Percentiles rank a stretch among this genome's conserved stretches.
phyloP scores from a whole-genome alignment of 768 basidiomycete species.

The Russula sp. region DNA sequence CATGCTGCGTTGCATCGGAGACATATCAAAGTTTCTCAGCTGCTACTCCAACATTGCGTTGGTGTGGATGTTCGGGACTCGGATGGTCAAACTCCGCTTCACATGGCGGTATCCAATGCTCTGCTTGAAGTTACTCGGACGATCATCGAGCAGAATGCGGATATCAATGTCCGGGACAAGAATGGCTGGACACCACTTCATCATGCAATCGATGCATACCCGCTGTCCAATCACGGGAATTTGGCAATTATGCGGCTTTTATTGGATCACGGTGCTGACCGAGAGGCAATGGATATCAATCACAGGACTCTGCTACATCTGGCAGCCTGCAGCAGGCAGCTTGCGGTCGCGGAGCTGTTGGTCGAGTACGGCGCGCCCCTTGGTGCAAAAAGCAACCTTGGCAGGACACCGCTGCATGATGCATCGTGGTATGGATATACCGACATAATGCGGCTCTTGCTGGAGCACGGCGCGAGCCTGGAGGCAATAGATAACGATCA shows the following conservation, averaged over 20 bases:
- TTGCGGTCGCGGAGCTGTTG: not conserved
- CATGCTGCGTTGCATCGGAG: not conserved
- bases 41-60: not conserved
- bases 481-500: not conserved
- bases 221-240: not conserved
- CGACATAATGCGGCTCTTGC: not conserved
- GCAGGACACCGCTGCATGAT: not conserved
- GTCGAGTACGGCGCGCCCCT: not conserved
- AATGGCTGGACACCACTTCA: not conserved
- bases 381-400: too few species aligned
- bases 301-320: not conserved
- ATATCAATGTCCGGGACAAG: not conserved
- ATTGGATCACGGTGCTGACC: not conserved
- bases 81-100: not conserved
- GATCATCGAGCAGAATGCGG: not conserved
- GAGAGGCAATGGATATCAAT: not conserved
- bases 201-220: not conserved
- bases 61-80: not conserved
- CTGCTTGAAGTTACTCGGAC: not conserved
- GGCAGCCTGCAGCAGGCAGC: not conserved
- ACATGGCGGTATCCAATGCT: not conserved
- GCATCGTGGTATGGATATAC: not conserved
- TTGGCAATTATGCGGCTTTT: not conserved
- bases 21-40: not conserved
- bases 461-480: not conserved